phyloP scores from a whole-genome alignment of 768 basidiomycete species.

The Leccinum uliginosum region DNA sequence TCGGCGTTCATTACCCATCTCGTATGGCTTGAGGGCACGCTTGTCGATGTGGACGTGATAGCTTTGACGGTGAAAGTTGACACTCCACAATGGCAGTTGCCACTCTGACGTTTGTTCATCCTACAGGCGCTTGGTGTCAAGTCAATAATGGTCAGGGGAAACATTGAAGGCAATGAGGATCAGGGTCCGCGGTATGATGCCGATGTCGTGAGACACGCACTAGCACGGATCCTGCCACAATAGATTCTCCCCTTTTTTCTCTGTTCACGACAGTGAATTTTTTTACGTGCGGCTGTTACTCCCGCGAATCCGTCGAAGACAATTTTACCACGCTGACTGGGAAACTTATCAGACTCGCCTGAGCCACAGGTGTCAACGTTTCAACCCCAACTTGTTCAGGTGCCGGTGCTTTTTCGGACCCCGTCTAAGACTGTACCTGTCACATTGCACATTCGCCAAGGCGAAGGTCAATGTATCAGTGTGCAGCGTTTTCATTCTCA shows the following conservation, averaged over 20 bases:
- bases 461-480: not conserved
- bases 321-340: not conserved
- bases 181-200: slow-evolving; percentile 42
- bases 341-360: not conserved
- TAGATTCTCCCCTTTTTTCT: not conserved
- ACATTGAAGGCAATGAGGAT: slow-evolving; percentile 15
- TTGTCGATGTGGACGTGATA: slow-evolving; percentile 57
- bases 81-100: not conserved
- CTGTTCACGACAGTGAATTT: not conserved
- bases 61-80: slow-evolving; percentile 56
- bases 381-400: not conserved
- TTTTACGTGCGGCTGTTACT: not conserved
- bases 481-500: not conserved
- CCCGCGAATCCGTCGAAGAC: slow-evolving; percentile 5
- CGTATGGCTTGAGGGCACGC: slow-evolving; percentile 64
- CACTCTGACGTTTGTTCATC: slow-evolving; percentile 2
- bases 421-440: not conserved
- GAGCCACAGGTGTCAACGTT: not conserved
- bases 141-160: slow-evolving; percentile 46
- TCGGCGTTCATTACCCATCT: slow-evolving; percentile 86
- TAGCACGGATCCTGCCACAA: slow-evolving; percentile 31
- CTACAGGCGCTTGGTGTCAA: slow-evolving; percentile 54
- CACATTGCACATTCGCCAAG: not conserved
- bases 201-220: slow-evolving; percentile 38
- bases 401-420: not conserved